phyloP scores from a whole-genome alignment of 768 basidiomycete genomes.

The Xanthoconium stramineum region DNA sequence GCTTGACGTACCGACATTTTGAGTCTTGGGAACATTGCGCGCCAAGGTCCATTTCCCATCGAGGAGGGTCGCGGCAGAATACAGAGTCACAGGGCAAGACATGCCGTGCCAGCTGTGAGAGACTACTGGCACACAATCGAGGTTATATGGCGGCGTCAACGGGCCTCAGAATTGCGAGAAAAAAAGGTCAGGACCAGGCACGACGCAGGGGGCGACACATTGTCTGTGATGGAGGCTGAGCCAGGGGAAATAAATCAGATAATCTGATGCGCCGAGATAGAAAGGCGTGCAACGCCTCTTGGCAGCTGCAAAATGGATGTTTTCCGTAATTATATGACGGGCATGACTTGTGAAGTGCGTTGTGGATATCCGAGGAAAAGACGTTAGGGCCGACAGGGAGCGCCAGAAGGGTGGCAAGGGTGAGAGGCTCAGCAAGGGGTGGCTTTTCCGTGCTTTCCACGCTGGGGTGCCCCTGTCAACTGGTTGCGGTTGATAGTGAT shows the following conservation, averaged over 20 bases:
- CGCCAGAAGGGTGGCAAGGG: constrained; percentile 3
- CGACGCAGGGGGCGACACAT: constrained; percentile 1
- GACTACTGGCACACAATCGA: neutral
- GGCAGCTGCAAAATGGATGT: constrained; percentile 5
- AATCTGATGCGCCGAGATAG: constrained; percentile 20
- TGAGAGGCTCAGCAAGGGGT: constrained; percentile 17
- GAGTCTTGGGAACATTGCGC: neutral
- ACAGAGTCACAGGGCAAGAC: neutral
- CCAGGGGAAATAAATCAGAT: constrained; percentile 4
- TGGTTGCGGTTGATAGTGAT: constrained; percentile 9
- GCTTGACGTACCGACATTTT: neutral
- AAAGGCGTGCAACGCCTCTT: neutral
- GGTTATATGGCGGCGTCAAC: neutral
- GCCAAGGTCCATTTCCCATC: constrained; percentile 16
- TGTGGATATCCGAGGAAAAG: constrained; percentile 21
- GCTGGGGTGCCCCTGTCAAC: constrained; percentile 28
- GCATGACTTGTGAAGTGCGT: neutral
- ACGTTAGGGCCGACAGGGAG: constrained; percentile 4
- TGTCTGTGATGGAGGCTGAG: constrained; percentile 12
- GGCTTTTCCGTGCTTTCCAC: constrained; percentile 25
- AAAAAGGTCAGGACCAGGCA: constrained; percentile 18
- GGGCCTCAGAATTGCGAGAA: neutral
- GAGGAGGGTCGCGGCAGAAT: constrained; percentile 17
- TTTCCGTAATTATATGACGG: constrained; percentile 3
- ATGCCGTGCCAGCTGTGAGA: neutral